A percentile compares a stretch with the other conserved stretches of the same genome.
Evolutionary conservation across 768 basidiomycete species (phyloP).

Genomic region (Phaeotremella fagi): DNA sequence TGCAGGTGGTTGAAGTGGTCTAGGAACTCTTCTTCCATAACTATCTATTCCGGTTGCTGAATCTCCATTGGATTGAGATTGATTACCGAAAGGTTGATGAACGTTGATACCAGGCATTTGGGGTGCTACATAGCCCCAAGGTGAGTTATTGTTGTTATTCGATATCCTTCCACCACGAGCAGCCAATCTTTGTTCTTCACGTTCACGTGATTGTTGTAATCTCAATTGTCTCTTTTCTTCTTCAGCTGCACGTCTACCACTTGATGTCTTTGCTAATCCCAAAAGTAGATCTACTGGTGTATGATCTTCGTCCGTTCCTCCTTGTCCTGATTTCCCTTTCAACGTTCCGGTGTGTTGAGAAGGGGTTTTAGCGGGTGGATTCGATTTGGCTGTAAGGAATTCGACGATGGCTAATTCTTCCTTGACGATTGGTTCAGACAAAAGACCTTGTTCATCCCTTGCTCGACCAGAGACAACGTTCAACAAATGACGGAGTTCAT

Average conservation of each 20-base stretch:
- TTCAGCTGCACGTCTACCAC: conserved; percentile 40
- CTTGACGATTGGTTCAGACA: conserved; percentile 48
- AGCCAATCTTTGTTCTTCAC: conserved; percentile 23
- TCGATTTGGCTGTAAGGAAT: conserved; percentile 46
- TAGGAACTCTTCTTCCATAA: conserved; percentile 18
- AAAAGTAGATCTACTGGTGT: conserved; percentile 42
- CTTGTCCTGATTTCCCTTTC: conserved; percentile 2
- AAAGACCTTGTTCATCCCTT: conserved; percentile 43
- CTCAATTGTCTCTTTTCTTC: conserved; percentile 37
- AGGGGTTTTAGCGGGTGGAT: conserved; percentile 8
- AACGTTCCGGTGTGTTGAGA: conserved; percentile 4
- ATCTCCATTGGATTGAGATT: background rate
- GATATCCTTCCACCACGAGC: conserved; percentile 8
- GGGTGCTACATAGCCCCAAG: conserved; percentile 47
- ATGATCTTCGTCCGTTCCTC: conserved; percentile 18
- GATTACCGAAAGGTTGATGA: conserved; percentile 41
- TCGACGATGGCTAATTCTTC: conserved; percentile 50
- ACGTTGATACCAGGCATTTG: conserved; percentile 47
- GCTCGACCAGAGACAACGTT: conserved; percentile 48
- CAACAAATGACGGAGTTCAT: conserved; percentile 42
- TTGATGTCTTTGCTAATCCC: conserved; percentile 37
- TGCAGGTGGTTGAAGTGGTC: conserved; percentile 40
- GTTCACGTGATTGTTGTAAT: conserved; percentile 34
- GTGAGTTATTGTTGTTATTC: conserved; percentile 8
- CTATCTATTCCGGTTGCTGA: background rate